Evolutionary conservation across 1,284 basidiomycete species (phyloP).

Genomic region (Tilletia indica): DNA sequence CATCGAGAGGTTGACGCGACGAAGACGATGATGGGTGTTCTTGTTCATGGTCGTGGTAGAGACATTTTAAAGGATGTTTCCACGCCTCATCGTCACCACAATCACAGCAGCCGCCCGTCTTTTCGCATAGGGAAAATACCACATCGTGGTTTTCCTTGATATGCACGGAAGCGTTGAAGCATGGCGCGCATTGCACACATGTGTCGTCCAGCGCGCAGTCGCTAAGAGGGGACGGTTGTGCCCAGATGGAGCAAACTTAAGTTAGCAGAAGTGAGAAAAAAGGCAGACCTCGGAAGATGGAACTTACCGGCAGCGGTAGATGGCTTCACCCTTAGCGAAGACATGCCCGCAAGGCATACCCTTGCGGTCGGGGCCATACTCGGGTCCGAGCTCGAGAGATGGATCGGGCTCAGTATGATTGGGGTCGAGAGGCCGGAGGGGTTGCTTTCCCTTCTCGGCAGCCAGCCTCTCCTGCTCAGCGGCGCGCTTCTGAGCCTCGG

Average conservation of each 20-base stretch:
- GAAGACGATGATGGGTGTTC: background rate
- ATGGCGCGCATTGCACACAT: constrained; percentile 53
- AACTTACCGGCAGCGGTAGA: constrained; percentile 52
- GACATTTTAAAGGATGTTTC: constrained; percentile 47
- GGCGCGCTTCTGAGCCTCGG: constrained; percentile 39
- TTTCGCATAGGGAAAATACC: constrained; percentile 49
- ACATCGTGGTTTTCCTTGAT: constrained; percentile 47
- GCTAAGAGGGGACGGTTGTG: constrained; percentile 9
- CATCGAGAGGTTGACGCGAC: background rate
- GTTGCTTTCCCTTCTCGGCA: constrained; percentile 32
- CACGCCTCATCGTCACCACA: constrained; percentile 55
- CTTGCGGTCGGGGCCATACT: constrained; percentile 47
- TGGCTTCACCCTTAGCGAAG: constrained; percentile 55
- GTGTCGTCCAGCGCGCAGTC: constrained; percentile 55
- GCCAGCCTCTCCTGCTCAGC: constrained; percentile 24
- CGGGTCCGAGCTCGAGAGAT: constrained; percentile 28
- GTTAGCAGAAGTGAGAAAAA: background rate
- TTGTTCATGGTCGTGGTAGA: constrained; percentile 33
- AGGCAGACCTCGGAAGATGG: background rate
- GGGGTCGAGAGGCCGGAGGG: constrained; percentile 29
- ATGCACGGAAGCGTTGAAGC: constrained; percentile 51
- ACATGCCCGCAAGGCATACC: constrained; percentile 56
- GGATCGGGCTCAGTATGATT: constrained; percentile 10
- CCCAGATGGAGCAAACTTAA: background rate
- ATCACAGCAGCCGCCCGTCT: constrained; percentile 52